phyloP scores from a whole-genome alignment of 306 rosid genomes.

The Corylus avellana region DNA sequence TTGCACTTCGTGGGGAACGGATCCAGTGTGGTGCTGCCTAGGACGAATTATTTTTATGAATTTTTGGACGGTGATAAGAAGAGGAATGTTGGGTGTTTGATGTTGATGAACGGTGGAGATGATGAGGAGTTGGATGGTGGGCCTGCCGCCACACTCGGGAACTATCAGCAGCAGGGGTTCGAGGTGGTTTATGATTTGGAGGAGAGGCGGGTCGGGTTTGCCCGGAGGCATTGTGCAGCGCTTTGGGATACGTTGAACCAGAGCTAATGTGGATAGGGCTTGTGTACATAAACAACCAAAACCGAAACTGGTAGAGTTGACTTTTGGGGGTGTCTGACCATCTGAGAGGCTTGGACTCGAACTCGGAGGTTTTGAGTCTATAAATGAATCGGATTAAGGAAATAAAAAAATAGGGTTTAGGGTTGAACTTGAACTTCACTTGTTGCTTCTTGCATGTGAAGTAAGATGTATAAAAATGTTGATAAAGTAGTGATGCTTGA shows the following conservation, averaged over 20 bases:
- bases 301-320: neutral
- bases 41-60: conserved; percentile 74
- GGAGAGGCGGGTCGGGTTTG: conserved; percentile 77
- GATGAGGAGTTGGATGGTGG: conserved; percentile 72
- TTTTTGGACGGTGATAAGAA: conserved; percentile 57
- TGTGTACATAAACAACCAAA: neutral
- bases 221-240: conserved; percentile 67
- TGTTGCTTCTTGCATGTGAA: conserved; percentile 19
- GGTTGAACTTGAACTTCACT: conserved; percentile 9
- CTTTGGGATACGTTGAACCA: conserved; percentile 78
- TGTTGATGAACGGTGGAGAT: conserved; percentile 94
- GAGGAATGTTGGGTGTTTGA: conserved; percentile 77
- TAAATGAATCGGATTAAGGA: neutral
- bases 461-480: too few relatives aligned
- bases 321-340: neutral
- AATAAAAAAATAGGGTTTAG: neutral
- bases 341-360: neutral
- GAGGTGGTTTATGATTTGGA: conserved; percentile 84
- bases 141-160: conserved; percentile 87
- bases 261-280: neutral
- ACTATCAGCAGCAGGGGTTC: conserved; percentile 92
- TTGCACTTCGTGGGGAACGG: conserved; percentile 65
- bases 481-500: neutral
- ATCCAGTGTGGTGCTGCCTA: conserved; percentile 73
- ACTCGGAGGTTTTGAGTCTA: neutral